Conservation (phyloP, 768 basidiomycete species). For the Trametes maxima region DNA sequence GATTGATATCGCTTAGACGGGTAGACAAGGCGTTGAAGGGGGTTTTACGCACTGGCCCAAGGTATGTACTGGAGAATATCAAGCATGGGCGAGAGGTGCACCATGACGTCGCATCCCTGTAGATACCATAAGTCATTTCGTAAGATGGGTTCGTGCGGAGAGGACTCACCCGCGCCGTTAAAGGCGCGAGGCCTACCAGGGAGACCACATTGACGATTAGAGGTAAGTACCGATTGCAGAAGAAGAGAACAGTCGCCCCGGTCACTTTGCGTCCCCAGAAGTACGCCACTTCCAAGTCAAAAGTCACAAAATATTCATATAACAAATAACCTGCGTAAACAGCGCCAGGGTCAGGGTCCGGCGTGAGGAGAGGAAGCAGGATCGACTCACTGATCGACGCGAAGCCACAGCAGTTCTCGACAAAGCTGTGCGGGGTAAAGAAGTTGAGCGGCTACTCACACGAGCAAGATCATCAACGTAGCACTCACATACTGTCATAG, state of each 20-base stretch:
- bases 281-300: background rate
- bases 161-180: background rate
- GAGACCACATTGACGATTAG: background rate
- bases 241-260: background rate
- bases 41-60: background rate
- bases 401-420: no score
- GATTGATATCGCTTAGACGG: background rate
- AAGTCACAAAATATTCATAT: background rate
- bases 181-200: background rate
- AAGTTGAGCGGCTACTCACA: no score
- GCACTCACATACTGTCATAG: no score
- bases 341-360: background rate
- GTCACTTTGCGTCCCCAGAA: conserved; percentile 2
- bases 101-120: background rate
- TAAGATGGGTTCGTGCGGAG: background rate
- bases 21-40: background rate
- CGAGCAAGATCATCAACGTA: no score
- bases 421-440: no score
- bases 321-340: background rate
- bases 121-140: background rate
- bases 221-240: background rate
- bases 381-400: no score
- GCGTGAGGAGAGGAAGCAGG: no score
- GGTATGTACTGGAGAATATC: background rate
- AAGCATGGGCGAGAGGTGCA: background rate